These are phyloP conservation scores for Hura crepitans DNA, from an alignment of 441 rosid species.

Conservation along the genomic window DNA sequence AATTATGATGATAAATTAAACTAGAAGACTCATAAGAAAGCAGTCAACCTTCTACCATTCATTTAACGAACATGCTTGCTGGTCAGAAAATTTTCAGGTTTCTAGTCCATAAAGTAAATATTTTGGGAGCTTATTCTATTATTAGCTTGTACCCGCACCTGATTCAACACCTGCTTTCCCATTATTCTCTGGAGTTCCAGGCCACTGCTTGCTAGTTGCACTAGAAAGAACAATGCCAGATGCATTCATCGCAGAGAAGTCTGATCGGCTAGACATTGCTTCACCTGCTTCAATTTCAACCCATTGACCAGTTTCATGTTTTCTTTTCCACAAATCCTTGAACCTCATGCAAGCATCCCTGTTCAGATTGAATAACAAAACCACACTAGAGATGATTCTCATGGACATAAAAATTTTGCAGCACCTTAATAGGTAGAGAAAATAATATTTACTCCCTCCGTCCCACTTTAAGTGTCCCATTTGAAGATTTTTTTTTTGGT, in stretches of 20 bases:
- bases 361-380: conserved; percentile 30
- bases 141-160: conserved; percentile 35
- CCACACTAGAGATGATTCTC: conserved; percentile 14
- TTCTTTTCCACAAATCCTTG: conserved; percentile 82
- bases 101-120: neutral
- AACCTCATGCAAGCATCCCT: conserved; percentile 89
- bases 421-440: neutral
- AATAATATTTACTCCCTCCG: conserved; percentile 3
- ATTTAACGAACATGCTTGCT: neutral
- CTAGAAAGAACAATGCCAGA: conserved; percentile 65
- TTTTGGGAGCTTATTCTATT: conserved; percentile 9
- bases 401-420: conserved; percentile 7
- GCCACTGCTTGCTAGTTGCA: conserved; percentile 46
- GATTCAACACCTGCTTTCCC: conserved; percentile 42
- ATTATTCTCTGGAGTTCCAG: conserved; percentile 49
- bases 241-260: conserved; percentile 49
- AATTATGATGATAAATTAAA: neutral
- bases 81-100: neutral
- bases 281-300: conserved; percentile 80
- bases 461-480: too few species aligned
- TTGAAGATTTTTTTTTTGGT: too few species aligned
- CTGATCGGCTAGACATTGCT: conserved; percentile 44
- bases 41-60: conserved; percentile 5
- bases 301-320: conserved; percentile 95
- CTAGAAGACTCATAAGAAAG: neutral